Base-by-base conservation (phyloP, 192 early-diverging fungal genomes). In the Linnemannia schmuckeri region DNA sequence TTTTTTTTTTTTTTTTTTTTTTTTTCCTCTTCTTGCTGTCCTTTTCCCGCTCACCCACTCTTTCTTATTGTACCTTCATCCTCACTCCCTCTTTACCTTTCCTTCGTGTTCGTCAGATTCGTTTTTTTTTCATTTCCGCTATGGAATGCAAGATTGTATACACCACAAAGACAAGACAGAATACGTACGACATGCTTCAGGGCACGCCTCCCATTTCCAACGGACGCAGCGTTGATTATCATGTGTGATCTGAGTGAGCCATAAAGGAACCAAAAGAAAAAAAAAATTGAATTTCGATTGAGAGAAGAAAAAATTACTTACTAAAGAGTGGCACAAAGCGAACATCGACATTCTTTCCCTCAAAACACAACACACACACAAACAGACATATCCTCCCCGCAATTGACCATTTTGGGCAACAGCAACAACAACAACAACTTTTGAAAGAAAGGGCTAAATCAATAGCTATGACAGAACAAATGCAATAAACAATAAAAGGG, bases 381-480 rank as follows among this genome's bases (percentile, higher is more conserved):
- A 3, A 66, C 61, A 33, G 7, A 22, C 49, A 18, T 52, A 18
- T 17, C 70, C 37, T 37, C 79, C 79, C 79, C 79, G 35, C 79
- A 81, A 81, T 75, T 75, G 46, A 75, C 79, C 79, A 75, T 73
- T 70, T 81, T 52, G 72, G 79, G 79, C 38, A 0, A 12, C 8
- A 66, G 12, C 27, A 66, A 33, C n/a, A 63, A 63, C n/a, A 33
- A 63, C 30, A 63, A 30, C 30, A 66, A 66, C 57, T 54, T 20
- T 20, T 20, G 18, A 54, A 37, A 37, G 37, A 37, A 37, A 37
- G 37, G 15, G 52, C 15, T 1, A 13, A 54, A 54, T 54, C 52
- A 54, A 54, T 17, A 54, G 20, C 5, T 57, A 57, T 22, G 24
- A 57, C 15, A 13, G 44, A 13, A 46, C 44, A 52, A 49, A 44